phyloP scores from a whole-genome alignment of 2,329 filamentous ascomycete species.

The Pezizomycotina sp. region DNA sequence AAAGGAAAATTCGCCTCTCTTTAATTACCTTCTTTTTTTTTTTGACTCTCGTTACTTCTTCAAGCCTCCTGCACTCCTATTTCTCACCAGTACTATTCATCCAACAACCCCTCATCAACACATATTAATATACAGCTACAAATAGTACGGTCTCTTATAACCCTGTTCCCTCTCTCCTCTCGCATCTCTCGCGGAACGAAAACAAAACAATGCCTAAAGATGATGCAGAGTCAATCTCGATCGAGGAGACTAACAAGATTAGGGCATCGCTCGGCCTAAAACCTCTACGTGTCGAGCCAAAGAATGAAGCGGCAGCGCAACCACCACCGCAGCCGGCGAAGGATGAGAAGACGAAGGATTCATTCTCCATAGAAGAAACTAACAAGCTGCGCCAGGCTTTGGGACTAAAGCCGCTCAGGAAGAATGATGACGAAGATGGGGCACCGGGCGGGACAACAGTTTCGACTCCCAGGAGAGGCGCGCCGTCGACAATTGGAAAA shows the following conservation, averaged over 20 bases:
- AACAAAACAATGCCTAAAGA: conserved; percentile 11
- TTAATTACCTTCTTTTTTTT: too few species aligned
- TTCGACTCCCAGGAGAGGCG: conserved; percentile 39
- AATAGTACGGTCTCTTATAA: too few species aligned
- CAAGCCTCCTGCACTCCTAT: too few species aligned
- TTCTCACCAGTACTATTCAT: too few species aligned
- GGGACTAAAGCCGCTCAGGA: conserved; percentile 76
- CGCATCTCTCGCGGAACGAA: background rate
- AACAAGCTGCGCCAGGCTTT: conserved; percentile 81
- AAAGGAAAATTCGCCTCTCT: too few species aligned
- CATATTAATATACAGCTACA: too few species aligned
- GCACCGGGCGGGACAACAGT: conserved; percentile 50
- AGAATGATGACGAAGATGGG: conserved; percentile 35
- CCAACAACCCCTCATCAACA: too few species aligned
- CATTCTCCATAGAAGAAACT: conserved; percentile 68
- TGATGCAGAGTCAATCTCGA: conserved; percentile 36
- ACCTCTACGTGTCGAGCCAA: conserved; percentile 69
- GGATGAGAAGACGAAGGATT: conserved; percentile 32
- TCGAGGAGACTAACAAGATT: conserved; percentile 88
- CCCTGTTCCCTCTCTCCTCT: too few species aligned
- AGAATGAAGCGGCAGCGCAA: conserved; percentile 42
- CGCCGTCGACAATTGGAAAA: conserved; percentile 29
- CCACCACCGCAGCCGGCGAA: conserved; percentile 31
- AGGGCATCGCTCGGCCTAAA: conserved; percentile 78
- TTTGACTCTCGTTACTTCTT: too few species aligned